phyloP scores from a whole-genome alignment of 1,139 yeast genomes.

The Petasospora rhodanensis region DNA sequence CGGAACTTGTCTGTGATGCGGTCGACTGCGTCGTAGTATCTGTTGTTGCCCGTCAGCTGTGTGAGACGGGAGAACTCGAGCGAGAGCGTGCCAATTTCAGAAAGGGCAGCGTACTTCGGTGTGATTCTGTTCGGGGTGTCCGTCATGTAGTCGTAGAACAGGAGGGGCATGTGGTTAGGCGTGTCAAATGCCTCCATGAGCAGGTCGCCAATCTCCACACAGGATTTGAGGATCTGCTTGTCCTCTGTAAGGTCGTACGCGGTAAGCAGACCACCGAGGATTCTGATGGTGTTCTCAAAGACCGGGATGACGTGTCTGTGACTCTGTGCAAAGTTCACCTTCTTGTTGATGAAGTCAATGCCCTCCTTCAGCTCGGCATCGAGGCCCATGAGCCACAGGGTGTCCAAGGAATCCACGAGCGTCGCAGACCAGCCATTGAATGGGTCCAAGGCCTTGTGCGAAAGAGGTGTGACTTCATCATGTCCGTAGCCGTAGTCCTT shows the following conservation, averaged over 20 bases:
- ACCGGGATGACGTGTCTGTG: slow-evolving; percentile 47
- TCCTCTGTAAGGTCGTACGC: slow-evolving; percentile 64
- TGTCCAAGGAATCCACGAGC: slow-evolving; percentile 66
- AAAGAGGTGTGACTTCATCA: slow-evolving; percentile 48
- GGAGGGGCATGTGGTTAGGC: slow-evolving; percentile 61
- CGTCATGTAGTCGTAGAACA: slow-evolving; percentile 56
- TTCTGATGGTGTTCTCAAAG: slow-evolving; percentile 69
- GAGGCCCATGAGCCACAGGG: slow-evolving; percentile 60
- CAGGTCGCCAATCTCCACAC: slow-evolving; percentile 61
- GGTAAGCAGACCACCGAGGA: slow-evolving; percentile 68
- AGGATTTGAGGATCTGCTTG: slow-evolving; percentile 49
- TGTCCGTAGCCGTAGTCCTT: slow-evolving; percentile 62
- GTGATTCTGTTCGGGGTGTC: slow-evolving; percentile 43
- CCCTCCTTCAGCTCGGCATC: slow-evolving; percentile 51
- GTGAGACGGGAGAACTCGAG: slow-evolving; percentile 68
- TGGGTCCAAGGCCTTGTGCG: slow-evolving; percentile 32
- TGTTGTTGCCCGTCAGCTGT: slow-evolving; percentile 56
- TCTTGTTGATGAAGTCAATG: slow-evolving; percentile 40
- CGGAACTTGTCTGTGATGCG: slow-evolving; percentile 38
- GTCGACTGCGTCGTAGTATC: slow-evolving; percentile 42
- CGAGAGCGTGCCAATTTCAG: slow-evolving; percentile 65
- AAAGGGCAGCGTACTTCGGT: slow-evolving; percentile 47
- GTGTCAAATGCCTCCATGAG: slow-evolving; percentile 68
- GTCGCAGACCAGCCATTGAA: slow-evolving; percentile 48
- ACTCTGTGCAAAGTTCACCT: slow-evolving; percentile 46